Percentiles rank a stretch among this genome's conserved stretches.
These are phyloP conservation scores for Teunomyces tritomae DNA, from an alignment of 805 yeast species.

Conservation along the genomic window DNA sequence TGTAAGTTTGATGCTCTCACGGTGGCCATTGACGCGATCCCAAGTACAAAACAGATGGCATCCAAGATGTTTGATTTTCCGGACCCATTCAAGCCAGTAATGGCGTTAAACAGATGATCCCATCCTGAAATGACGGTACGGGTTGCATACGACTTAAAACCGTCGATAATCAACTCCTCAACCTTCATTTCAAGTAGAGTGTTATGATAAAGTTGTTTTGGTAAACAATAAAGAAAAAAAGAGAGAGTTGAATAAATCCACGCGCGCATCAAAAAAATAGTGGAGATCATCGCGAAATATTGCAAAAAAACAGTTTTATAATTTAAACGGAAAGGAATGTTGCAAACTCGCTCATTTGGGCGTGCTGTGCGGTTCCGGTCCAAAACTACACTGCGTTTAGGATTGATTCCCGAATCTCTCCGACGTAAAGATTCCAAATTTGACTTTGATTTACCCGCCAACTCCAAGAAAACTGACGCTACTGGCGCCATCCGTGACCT, in stretches of 20 bases:
- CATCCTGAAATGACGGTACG: conserved; percentile 93
- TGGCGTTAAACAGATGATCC: conserved; percentile 97
- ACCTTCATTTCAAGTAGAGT: conserved; percentile 60
- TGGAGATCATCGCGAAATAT: too few species aligned
- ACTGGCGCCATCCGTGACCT: background rate
- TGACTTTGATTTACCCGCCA: background rate
- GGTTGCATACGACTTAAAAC: conserved; percentile 95
- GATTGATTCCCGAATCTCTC: conserved; percentile 4
- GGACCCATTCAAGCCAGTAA: conserved; percentile 95
- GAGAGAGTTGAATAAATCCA: background rate
- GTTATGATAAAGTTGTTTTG: background rate
- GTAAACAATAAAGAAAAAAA: background rate
- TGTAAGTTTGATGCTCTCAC: conserved; percentile 92
- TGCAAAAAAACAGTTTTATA: too few species aligned
- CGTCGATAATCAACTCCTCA: conserved; percentile 95
- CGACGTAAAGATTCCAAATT: background rate
- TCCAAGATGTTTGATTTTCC: conserved; percentile 96
- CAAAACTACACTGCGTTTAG: background rate
- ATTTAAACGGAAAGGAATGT: background rate
- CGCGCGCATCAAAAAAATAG: background rate
- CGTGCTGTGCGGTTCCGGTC: background rate
- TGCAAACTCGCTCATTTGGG: too few species aligned
- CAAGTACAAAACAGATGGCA: conserved; percentile 97
- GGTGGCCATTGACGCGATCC: conserved; percentile 90
- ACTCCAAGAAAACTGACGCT: background rate